Evolutionary conservation across 73 alveolate genomes (phyloP), one percentile per base, ranked within the genome.

Genomic region (Paramecium caudatum): DNA sequence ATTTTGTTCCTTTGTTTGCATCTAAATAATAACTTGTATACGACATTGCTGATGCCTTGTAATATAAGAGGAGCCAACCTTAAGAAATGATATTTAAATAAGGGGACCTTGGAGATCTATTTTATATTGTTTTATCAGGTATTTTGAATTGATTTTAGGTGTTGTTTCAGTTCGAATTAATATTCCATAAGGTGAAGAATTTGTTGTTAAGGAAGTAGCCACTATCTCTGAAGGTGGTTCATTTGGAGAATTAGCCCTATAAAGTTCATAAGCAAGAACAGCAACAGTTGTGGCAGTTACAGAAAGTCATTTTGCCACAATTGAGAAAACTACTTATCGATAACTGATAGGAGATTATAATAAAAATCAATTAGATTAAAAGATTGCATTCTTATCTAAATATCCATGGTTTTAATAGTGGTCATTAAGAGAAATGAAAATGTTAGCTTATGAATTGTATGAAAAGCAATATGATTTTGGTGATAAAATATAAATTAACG

Each of bases 301-400:
- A 8, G 50, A 68, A 32, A 17, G 47, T 13, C 84, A 68, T 68
- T 37, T 68, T 68, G 84, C 84, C 8, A 68, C 84, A n/a, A 34
- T 68, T 15, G 84, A 68, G 25, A 68, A 37, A 68, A 68, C 50
- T 17, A 68, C 47, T 0, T 68, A 68, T 16, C 17, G 34, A 13
- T 16, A 68, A 16, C 34, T 68, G 34, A 34, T 68, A 17, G 84
- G 84, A 68, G 84, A 68, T 68, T 68, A 68, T 68, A 68, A 68
- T 68, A 68, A 37, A 37, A 32, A 68, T 68, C 50, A 34, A 49
- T 68, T 68, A 68, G 84, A 68, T 37, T 34, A 34, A 34, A 25
- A 30, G 34, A 37, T 68, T 25, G 47, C 47, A 49, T 68, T 68
- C 37, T 43, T 68, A 10, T 34, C 47, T 7, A 68, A 68, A 68